Percentiles rank a stretch among this genome's conserved stretches.
Conservation (phyloP, 768 basidiomycete genomes). For the Amanita exitialis region DNA sequence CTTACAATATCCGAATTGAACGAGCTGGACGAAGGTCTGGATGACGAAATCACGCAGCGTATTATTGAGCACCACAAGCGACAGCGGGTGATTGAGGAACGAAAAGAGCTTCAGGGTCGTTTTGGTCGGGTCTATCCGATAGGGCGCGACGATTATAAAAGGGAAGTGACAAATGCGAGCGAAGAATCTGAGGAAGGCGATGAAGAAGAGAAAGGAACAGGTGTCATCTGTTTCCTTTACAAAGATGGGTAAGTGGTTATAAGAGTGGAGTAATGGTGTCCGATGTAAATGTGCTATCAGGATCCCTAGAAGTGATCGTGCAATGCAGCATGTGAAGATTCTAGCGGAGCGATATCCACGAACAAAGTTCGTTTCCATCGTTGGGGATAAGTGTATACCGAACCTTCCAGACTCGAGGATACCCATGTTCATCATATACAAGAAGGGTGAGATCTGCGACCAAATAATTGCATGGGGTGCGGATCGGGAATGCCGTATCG, state of each 20-base stretch:
- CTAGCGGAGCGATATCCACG: slow-evolving; percentile 81
- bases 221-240: slow-evolving; percentile 90
- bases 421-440: slow-evolving; percentile 90
- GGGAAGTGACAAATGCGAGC: slow-evolving; percentile 93
- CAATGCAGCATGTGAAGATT: slow-evolving; percentile 55
- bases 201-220: slow-evolving; percentile 66
- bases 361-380: slow-evolving; percentile 93
- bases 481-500: slow-evolving; percentile 61
- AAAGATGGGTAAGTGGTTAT: slow-evolving; percentile 73
- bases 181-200: slow-evolving; percentile 55
- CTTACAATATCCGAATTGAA: slow-evolving; percentile 53
- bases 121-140: slow-evolving; percentile 88
- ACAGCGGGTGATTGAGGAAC: slow-evolving; percentile 57
- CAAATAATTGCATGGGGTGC: slow-evolving; percentile 83
- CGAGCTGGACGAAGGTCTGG: slow-evolving; percentile 62
- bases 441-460: slow-evolving; percentile 81
- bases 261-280: not conserved
- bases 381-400: slow-evolving; percentile 92
- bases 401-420: slow-evolving; percentile 86
- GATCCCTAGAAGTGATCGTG: slow-evolving; percentile 69
- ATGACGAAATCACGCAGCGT: slow-evolving; percentile 69
- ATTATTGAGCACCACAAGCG: slow-evolving; percentile 56
- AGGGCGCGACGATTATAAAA: slow-evolving; percentile 85
- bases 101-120: slow-evolving; percentile 44
- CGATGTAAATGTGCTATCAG: slow-evolving; percentile 25